phyloP scores from a whole-genome alignment of 805 yeast genomes.

The Jamesozyma gamospora region DNA sequence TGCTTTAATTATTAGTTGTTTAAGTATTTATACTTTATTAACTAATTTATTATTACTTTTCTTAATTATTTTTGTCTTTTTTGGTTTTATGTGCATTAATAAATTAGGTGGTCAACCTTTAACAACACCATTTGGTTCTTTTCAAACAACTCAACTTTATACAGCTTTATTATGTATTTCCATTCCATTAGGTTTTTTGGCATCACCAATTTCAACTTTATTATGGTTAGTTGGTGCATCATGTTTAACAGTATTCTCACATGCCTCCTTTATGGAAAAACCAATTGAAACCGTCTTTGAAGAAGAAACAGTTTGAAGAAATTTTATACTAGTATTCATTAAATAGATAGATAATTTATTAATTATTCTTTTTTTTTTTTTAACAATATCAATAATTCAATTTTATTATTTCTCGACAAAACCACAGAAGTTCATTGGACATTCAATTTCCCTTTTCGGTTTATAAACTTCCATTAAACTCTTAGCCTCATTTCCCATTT shows the following conservation, averaged over 20 bases:
- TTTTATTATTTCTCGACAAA: too few species aligned
- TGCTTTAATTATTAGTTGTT: constrained; percentile 55
- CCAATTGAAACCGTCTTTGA: constrained; percentile 93
- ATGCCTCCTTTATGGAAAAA: constrained; percentile 87
- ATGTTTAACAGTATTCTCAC: constrained; percentile 65
- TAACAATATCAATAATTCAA: too few species aligned
- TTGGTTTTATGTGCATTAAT: constrained; percentile 71
- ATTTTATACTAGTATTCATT: too few species aligned
- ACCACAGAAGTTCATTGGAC: too few species aligned
- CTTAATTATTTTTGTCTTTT: constrained; percentile 63
- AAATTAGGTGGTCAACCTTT: constrained; percentile 77
- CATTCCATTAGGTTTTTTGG: constrained; percentile 73
- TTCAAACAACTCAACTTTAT: constrained; percentile 73
- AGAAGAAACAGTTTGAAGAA: constrained; percentile 47
- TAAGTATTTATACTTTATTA: constrained; percentile 75
- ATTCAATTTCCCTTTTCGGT: too few species aligned
- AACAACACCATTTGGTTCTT: constrained; percentile 58
- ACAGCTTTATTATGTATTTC: constrained; percentile 69
- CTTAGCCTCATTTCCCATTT: too few species aligned
- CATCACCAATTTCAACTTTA: constrained; percentile 81
- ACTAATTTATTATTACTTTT: constrained; percentile 79
- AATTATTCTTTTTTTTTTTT: too few species aligned
- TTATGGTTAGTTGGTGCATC: constrained; percentile 90
- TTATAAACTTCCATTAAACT: too few species aligned
- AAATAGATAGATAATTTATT: too few species aligned